Evolutionary conservation across 306 rosid genomes (phyloP).

Genomic region (Fragaria nilgerrensis): DNA sequence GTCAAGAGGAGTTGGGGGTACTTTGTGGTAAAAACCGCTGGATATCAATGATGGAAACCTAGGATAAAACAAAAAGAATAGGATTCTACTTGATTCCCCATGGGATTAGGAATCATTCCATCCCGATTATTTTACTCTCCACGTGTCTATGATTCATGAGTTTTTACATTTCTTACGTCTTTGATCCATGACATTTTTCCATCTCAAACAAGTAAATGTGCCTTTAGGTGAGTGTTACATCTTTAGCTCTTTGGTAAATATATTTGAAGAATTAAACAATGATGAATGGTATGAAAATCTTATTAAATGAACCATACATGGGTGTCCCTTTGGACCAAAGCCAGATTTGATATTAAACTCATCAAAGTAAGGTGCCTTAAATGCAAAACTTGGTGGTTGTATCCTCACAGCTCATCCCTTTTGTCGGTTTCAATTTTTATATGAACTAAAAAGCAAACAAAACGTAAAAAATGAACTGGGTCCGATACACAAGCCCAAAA

Average conservation of each 20-base stretch:
- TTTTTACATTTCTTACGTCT: too few species aligned
- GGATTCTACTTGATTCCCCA: too few species aligned
- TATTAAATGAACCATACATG: neutral
- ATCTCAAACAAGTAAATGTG: too few species aligned
- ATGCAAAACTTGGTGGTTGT: neutral
- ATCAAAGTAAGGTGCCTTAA: neutral
- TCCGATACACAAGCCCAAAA: neutral
- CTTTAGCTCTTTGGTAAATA: neutral
- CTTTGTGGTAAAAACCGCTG: too few species aligned
- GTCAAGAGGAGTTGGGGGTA: too few species aligned
- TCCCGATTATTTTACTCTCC: too few species aligned
- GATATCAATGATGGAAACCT: too few species aligned
- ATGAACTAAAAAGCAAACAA: neutral
- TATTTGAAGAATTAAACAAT: neutral
- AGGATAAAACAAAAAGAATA: too few species aligned
- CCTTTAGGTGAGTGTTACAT: too few species aligned
- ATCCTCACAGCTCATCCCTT: neutral
- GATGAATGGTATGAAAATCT: neutral
- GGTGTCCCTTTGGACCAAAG: neutral
- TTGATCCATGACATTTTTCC: too few species aligned
- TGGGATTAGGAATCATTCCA: too few species aligned
- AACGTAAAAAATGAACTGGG: neutral
- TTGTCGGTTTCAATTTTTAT: constrained; percentile 1
- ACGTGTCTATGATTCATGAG: too few species aligned
- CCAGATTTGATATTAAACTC: neutral